These are phyloP conservation scores for Fusarium chaquense DNA, from an alignment of 2,329 filamentous ascomycete genomes.

Conservation along the genomic window DNA sequence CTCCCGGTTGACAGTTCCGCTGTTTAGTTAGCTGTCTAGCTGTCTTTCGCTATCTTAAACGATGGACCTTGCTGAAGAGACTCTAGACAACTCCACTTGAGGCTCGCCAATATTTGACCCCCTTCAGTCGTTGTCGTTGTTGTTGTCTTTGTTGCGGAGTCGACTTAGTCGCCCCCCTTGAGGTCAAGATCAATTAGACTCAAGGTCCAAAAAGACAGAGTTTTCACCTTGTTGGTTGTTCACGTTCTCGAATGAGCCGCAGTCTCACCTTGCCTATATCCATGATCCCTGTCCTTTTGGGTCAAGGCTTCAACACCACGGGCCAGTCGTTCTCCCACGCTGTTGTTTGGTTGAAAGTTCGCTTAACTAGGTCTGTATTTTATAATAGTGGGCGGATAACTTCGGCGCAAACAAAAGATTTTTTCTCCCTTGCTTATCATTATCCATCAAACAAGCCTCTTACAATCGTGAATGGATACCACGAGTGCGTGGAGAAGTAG, in stretches of 20 bases:
- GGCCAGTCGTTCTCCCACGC: constrained; percentile 49
- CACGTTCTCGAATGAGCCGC: constrained; percentile 16
- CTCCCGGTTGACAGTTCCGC: constrained; percentile 17
- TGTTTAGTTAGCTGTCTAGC: constrained; percentile 1
- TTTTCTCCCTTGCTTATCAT: not conserved
- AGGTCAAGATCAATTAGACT: not conserved
- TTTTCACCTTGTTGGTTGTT: constrained; percentile 12
- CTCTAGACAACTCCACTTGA: constrained; percentile 37
- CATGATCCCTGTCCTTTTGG: constrained; percentile 31
- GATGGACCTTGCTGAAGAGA: constrained; percentile 22
- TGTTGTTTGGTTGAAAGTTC: constrained; percentile 9
- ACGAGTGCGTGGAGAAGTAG: constrained; percentile 1
- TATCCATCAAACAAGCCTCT: not conserved
- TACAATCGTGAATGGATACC: constrained; percentile 2
- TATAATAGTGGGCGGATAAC: constrained; percentile 12
- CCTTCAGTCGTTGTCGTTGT: constrained; percentile 1
- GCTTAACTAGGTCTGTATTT: constrained; percentile 11
- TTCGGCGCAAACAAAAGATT: constrained; percentile 21
- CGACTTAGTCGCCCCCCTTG: constrained; percentile 3
- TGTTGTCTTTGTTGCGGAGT: constrained; percentile 21
- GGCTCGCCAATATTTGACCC: constrained; percentile 34
- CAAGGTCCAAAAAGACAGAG: not conserved
- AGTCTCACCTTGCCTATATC: constrained; percentile 25
- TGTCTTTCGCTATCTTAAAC: constrained; percentile 15
- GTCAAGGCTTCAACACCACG: constrained; percentile 38